Conservation (phyloP, 495 filamentous ascomycete genomes). For the Neurospora sp. region DNA sequence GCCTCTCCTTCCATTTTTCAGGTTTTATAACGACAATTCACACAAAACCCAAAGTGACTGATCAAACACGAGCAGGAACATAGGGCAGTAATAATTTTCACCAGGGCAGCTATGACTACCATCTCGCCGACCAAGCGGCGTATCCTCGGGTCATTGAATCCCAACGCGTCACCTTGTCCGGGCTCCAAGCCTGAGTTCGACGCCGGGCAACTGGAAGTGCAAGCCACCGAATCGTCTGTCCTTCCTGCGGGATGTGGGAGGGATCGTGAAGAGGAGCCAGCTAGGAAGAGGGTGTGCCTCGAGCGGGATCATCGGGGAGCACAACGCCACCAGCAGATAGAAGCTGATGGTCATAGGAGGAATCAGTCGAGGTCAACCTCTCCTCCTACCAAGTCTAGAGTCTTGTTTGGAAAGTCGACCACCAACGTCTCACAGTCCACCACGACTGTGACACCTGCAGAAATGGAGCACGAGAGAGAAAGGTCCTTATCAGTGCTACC, state of each 20-base stretch:
- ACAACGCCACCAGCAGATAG: neutral
- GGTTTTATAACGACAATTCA: neutral
- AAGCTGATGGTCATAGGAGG: neutral
- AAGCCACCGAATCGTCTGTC: neutral
- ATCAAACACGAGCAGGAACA: neutral
- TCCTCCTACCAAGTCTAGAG: neutral
- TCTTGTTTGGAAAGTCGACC: neutral
- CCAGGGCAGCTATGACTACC: slow-evolving; percentile 19
- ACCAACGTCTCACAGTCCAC: neutral
- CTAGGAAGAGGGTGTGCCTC: slow-evolving; percentile 6
- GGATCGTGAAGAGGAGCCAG: slow-evolving; percentile 1
- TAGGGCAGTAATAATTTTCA: neutral
- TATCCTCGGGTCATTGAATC: slow-evolving; percentile 33
- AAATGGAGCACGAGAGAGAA: neutral
- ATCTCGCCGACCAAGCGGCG: slow-evolving; percentile 32
- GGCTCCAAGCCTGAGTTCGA: neutral
- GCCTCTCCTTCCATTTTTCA: neutral
- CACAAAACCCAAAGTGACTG: neutral
- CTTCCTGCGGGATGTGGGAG: neutral
- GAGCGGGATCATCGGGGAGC: neutral
- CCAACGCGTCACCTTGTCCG: slow-evolving; percentile 25
- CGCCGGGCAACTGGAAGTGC: neutral
- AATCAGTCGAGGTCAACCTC: neutral
- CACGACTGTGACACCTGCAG: neutral
- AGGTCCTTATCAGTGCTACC: neutral